Evolutionary conservation across 148 eudicot species (phyloP).

Genomic region (Dysphania ambrosioides): DNA sequence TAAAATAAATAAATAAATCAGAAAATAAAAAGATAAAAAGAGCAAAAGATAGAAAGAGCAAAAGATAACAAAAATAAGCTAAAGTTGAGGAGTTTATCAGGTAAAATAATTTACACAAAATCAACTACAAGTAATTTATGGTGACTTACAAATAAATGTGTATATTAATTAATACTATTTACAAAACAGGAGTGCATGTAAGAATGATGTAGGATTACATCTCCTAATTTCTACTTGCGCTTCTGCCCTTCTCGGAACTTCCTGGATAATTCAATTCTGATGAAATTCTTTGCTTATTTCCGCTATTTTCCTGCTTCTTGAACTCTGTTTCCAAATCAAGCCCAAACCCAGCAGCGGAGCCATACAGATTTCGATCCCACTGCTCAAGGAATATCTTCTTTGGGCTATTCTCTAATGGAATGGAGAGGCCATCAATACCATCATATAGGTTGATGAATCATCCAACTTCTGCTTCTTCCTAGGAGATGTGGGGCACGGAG

Average conservation of each 20-base stretch:
- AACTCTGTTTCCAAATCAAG: constrained; percentile 30
- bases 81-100: neutral
- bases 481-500: constrained; percentile 34
- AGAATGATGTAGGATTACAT: constrained; percentile 12
- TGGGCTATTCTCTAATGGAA: constrained; percentile 20
- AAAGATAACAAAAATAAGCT: too few species aligned
- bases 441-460: constrained; percentile 23
- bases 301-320: constrained; percentile 29
- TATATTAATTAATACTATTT: constrained; percentile 20
- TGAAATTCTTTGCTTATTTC: constrained; percentile 19
- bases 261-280: constrained; percentile 12
- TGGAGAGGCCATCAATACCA: constrained; percentile 5
- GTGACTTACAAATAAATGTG: constrained; percentile 20
- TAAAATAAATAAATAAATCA: too few species aligned
- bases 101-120: constrained; percentile 18
- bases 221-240: constrained; percentile 15
- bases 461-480: constrained; percentile 52
- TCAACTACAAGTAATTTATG: constrained; percentile 27
- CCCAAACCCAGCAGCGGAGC: constrained; percentile 29
- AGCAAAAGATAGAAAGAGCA: too few species aligned
- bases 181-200: constrained; percentile 23
- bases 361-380: constrained; percentile 32
- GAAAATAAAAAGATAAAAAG: too few species aligned
- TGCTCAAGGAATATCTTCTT: constrained; percentile 22
- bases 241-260: constrained; percentile 28